Evolutionary conservation across 352 stramenopile genomes (phyloP).

Genomic region (Thalassiosira sp.): DNA sequence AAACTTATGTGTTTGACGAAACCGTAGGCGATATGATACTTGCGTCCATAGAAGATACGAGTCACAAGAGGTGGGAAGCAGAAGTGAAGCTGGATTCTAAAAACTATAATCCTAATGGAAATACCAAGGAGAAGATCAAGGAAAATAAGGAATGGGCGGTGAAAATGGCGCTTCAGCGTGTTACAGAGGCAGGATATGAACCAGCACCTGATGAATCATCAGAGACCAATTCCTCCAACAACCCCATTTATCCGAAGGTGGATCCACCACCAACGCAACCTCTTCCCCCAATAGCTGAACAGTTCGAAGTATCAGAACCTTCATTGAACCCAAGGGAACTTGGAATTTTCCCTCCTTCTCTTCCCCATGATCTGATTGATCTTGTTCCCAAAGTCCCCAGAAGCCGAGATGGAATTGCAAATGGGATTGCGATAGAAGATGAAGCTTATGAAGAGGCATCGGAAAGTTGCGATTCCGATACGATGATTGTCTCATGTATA

Average conservation of each 20-base stretch:
- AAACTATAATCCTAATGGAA: slow-evolving; percentile 18
- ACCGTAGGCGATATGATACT: neutral
- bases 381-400: slow-evolving; percentile 6
- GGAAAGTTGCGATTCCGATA: slow-evolving; percentile 12
- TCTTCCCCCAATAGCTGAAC: slow-evolving; percentile 9
- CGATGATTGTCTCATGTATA: slow-evolving; percentile 20
- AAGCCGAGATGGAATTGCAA: slow-evolving; percentile 6
- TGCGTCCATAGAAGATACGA: slow-evolving; percentile 7
- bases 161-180: slow-evolving; percentile 4
- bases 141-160: slow-evolving; percentile 26
- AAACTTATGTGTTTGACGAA: slow-evolving; percentile 12
- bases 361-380: slow-evolving; percentile 17
- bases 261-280: slow-evolving; percentile 10
- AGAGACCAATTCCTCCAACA: neutral
- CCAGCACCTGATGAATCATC: neutral
- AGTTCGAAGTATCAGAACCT: slow-evolving; percentile 2
- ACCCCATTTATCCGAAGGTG: neutral
- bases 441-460: slow-evolving; percentile 4
- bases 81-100: slow-evolving; percentile 10
- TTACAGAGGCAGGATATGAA: neutral
- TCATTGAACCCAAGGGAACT: slow-evolving; percentile 8
- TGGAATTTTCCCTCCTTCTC: slow-evolving; percentile 10
- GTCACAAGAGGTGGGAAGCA: slow-evolving; percentile 1
- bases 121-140: neutral
- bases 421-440: slow-evolving; percentile 9